These are phyloP conservation scores for Trichoderma koningii DNA, from an alignment of 2,329 filamentous ascomycete species.

Conservation along the genomic window DNA sequence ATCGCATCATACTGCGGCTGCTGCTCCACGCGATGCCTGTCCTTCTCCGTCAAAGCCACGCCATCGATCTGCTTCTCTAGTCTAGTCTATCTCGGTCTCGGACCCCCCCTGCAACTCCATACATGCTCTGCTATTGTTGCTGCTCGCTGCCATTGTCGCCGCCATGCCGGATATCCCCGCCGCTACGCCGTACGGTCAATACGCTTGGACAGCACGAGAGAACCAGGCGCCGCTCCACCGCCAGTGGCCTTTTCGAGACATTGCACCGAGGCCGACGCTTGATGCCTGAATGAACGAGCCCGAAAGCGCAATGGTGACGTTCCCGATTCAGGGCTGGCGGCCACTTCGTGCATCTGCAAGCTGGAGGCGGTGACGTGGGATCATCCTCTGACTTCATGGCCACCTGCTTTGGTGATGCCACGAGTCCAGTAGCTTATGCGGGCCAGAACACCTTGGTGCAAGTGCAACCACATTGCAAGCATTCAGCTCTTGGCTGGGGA, in stretches of 20 bases:
- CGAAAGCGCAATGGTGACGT: conserved; percentile 11
- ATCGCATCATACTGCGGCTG: not conserved
- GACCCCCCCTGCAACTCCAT: too few species aligned
- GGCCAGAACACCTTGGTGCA: not conserved
- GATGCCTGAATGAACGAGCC: conserved; percentile 12
- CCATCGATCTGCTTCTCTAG: conserved; percentile 12
- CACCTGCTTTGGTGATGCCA: not conserved
- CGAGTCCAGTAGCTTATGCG: not conserved
- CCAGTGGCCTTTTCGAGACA: conserved; percentile 7
- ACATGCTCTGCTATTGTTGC: not conserved
- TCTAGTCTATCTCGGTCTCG: not conserved
- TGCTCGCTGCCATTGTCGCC: not conserved
- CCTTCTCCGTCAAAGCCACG: not conserved
- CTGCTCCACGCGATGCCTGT: not conserved
- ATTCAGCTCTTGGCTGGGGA: not conserved
- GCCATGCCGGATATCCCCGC: conserved; percentile 10
- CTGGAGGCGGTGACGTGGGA: conserved; percentile 19
- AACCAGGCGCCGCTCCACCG: conserved; percentile 6
- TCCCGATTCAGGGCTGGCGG: conserved; percentile 1
- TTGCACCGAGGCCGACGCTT: conserved; percentile 17
- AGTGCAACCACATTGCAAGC: not conserved
- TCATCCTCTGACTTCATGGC: conserved; percentile 10
- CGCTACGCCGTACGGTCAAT: not conserved
- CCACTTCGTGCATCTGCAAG: not conserved
- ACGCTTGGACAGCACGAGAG: not conserved